phyloP scores from a whole-genome alignment of 1,284 basidiomycete genomes.

The Fomitopsis pinicola region DNA sequence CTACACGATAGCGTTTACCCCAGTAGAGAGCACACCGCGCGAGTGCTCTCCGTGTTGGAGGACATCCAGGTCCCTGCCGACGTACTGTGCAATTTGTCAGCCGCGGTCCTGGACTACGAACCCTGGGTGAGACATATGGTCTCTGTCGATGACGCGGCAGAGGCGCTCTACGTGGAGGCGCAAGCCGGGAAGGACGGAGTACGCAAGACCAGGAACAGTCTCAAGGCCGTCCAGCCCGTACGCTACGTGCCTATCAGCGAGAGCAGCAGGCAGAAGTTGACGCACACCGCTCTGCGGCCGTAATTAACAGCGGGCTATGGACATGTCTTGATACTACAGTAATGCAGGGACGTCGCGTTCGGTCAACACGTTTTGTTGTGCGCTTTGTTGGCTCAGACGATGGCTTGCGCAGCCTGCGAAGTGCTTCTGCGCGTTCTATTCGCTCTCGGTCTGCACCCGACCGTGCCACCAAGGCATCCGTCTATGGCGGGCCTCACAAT shows the following conservation, averaged over 20 bases:
- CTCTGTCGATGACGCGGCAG: slow-evolving; percentile 56
- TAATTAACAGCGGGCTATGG: background rate
- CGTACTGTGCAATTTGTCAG: slow-evolving; percentile 13
- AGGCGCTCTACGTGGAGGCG: slow-evolving; percentile 25
- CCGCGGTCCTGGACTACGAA: slow-evolving; percentile 64
- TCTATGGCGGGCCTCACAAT: background rate
- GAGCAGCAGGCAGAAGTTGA: slow-evolving; percentile 31
- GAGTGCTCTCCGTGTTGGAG: slow-evolving; percentile 1
- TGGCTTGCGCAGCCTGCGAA: background rate
- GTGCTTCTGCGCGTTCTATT: background rate
- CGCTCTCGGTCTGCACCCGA: background rate
- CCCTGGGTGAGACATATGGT: slow-evolving; percentile 71
- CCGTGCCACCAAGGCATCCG: background rate
- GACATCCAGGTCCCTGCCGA: slow-evolving; percentile 3
- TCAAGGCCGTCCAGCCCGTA: slow-evolving; percentile 30
- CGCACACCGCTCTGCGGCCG: background rate
- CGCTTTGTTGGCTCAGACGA: background rate
- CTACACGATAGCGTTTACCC: background rate
- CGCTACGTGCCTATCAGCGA: slow-evolving; percentile 39
- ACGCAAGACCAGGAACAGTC: slow-evolving; percentile 56
- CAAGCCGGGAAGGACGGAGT: slow-evolving; percentile 27
- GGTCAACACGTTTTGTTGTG: slow-evolving; percentile 1
- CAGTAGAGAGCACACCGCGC: background rate
- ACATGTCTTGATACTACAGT: slow-evolving; percentile 1
- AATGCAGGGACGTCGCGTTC: background rate